Percentiles rank a stretch among this genome's conserved stretches.
Evolutionary conservation across 495 filamentous ascomycete species (phyloP).

Genomic region (Choiromyces venosus): DNA sequence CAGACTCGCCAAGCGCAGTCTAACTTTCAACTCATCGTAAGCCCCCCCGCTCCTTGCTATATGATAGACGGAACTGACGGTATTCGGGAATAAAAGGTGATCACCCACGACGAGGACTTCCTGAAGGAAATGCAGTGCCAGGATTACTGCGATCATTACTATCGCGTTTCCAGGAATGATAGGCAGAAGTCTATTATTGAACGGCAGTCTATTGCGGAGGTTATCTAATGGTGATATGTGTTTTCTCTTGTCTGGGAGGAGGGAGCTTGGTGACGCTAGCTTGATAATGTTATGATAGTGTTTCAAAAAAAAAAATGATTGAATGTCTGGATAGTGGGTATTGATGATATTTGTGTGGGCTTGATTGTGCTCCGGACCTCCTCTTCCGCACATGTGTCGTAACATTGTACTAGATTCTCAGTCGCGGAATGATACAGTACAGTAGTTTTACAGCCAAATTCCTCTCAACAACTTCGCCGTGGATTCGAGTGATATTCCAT

Average conservation of each 20-base stretch:
- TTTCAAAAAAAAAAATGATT: neutral
- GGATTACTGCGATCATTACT: conserved; percentile 93
- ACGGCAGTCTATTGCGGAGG: conserved; percentile 52
- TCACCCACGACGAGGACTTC: conserved; percentile 98
- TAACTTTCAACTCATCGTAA: conserved; percentile 85
- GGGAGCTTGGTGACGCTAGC: neutral
- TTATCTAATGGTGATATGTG: conserved; percentile 43
- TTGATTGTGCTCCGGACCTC: too few relatives aligned
- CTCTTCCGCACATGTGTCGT: too few relatives aligned
- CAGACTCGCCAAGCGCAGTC: conserved; percentile 71
- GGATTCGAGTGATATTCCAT: too few relatives aligned
- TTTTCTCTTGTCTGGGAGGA: neutral
- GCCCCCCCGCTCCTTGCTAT: neutral
- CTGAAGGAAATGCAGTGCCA: conserved; percentile 83
- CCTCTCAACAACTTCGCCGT: too few relatives aligned
- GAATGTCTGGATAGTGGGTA: neutral
- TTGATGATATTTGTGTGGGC: neutral
- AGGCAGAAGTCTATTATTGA: conserved; percentile 83
- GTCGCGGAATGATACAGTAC: too few relatives aligned
- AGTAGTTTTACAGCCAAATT: too few relatives aligned
- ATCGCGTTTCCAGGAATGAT: conserved; percentile 72
- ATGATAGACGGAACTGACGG: neutral
- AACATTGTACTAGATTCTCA: too few relatives aligned
- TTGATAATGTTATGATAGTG: neutral
- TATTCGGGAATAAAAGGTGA: conserved; percentile 50